Evolutionary conservation across 305 asterid genomes (phyloP), one percentile per base, ranked within the genome.

Genomic region (Striga hermonthica): DNA sequence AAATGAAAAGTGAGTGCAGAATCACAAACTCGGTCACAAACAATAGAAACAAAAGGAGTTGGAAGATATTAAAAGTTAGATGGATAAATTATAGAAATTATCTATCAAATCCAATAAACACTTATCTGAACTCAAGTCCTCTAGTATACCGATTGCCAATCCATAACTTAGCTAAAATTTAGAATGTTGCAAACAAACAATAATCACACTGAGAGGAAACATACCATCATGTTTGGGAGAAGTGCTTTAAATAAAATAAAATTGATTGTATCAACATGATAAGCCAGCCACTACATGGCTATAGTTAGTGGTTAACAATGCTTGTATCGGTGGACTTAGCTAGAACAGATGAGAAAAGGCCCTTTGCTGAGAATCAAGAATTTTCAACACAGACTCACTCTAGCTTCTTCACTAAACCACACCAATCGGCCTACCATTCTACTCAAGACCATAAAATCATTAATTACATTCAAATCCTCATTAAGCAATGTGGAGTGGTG

Each of bases 1-100:
- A 43, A 50, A 31, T 43, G 54, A 36, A 28, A 12, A 3, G 13
- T 1, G 31, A 22, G n/a, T 45, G 50, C 50, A 45, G 39, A 61
- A 48, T 47, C 47, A 60, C 9, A 38, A 14, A 55, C 36, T 38
- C 36, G 44, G 28, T 12, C 12, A 54, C 9, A 74, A 43, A 59
- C 31, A 22, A 22, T 22, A 12, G 12, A 37, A 62, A 4, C 7
- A 40, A 4, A 48, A 66, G 1, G 45, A 14, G 6, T 45, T 10
- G 53, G 59, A 9, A 39, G 39, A 55, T 6, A 55, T 13, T 31
- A 48, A 36, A 9, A 36, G 7, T 7, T 8, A 31, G 53, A 6
- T 22, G 41, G 52, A 12, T 5, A 15, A 16, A 50, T n/a, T 13
- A n/a, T 31, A 56, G 43, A 12, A 16, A 14, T 61, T 8, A 10